Evolutionary conservation across 805 yeast species (phyloP).

Genomic region (Lipomyces japonicus): DNA sequence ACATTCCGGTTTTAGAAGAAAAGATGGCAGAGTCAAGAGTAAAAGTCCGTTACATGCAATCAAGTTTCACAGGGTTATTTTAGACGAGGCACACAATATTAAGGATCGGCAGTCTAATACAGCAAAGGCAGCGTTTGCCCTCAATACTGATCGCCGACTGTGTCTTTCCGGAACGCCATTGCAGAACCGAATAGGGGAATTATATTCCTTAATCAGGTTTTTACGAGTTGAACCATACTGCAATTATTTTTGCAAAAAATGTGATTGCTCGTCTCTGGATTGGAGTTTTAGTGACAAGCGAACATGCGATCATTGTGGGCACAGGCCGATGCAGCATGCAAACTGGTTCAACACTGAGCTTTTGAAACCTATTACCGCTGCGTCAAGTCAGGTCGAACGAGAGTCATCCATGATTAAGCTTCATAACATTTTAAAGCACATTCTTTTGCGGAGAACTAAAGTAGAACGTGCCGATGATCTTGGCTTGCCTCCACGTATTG

Average conservation of each 20-base stretch:
- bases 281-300: conserved; percentile 85
- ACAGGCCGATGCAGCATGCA: conserved; percentile 90
- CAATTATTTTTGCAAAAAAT: conserved; percentile 86
- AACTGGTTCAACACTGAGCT: conserved; percentile 94
- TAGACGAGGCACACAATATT: conserved; percentile 97
- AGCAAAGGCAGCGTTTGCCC: conserved; percentile 79
- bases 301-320: conserved; percentile 83
- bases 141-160: conserved; percentile 74
- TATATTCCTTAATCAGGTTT: conserved; percentile 86
- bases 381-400: conserved; percentile 79
- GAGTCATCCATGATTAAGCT: conserved; percentile 70
- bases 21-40: conserved; percentile 67
- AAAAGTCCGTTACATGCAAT: conserved; percentile 68
- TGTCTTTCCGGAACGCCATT: conserved; percentile 95
- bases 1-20: conserved; percentile 74
- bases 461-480: conserved; percentile 95
- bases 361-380: conserved; percentile 85
- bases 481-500: conserved; percentile 94
- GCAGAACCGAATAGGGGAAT: conserved; percentile 94
- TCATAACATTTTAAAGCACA: conserved; percentile 66
- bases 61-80: conserved; percentile 74
- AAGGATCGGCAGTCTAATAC: conserved; percentile 93
- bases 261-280: conserved; percentile 74
- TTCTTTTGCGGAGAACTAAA: conserved; percentile 93
- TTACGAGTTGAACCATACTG: conserved; percentile 81